Evolutionary conservation across 208 protist genomes (phyloP), one percentile per base, ranked within the genome.

Genomic region (Phytomonas francai): DNA sequence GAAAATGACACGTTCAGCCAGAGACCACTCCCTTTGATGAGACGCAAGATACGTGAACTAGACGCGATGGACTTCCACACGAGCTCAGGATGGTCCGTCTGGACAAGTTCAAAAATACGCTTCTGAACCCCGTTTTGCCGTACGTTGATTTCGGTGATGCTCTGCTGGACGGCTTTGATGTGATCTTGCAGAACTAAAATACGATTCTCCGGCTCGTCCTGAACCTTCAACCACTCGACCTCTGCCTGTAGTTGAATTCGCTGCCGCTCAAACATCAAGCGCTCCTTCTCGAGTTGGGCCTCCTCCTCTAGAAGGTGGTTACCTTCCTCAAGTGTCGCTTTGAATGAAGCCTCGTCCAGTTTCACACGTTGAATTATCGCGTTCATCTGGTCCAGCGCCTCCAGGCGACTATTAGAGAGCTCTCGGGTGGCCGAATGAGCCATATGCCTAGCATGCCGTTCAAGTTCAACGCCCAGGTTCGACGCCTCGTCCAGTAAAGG

Each of bases 231-330:
- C 85, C 85, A 91, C 71, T 91, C 81, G n/a, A 88, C 62, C 70
- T 91, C 85, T 1, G 79, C 85, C 71, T 91, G 79, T 30, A 91
- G 60, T 66, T 86, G 76, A 45, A 91, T 91, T 60, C 85, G 85
- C 63, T 87, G 81, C 3, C 78, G 78, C 73, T 91, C 85, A 9
- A 63, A 60, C 57, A 84, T 22, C 9, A 91, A 77, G 0, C 85
- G 85, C 34, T 78, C 63, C 49, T 77, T 72, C 70, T 91, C 85
- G 14, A 91, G 71, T 68, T 79, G 65, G 6, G 85, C 82, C 67
- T 91, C 85, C 59, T 79, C 69, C 6, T 81, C 70, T 56, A 91
- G 70, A 14, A 91, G 74, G 9, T 28, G 49, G 28, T 83, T 77
- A 19, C 81, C 85, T 54, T 86, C 74, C 27, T 51, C 71, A 65